Conservation (phyloP, 805 yeast species). For the Metschnikowia anglica region DNA sequence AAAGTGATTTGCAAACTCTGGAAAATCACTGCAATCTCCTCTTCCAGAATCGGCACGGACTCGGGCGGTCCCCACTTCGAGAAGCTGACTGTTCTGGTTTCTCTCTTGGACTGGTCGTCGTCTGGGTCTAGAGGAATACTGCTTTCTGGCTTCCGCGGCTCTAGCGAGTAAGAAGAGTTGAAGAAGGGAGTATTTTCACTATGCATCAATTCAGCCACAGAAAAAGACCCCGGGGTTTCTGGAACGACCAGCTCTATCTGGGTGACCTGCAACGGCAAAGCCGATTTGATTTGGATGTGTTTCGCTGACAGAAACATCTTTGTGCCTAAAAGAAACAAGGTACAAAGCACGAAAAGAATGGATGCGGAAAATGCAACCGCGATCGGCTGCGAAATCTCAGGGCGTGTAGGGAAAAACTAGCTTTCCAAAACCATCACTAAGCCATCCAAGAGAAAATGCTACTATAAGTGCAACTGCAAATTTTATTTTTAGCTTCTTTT, state of each 20-base stretch:
- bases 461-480: neutral
- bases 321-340: conserved; percentile 7
- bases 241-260: conserved; percentile 1
- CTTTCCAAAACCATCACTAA: neutral
- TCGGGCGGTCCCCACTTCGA: conserved; percentile 48
- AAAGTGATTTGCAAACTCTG: conserved; percentile 52
- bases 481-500: neutral
- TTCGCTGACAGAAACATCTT: conserved; percentile 12
- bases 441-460: neutral
- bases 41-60: conserved; percentile 48
- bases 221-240: conserved; percentile 10
- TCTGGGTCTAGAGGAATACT: conserved; percentile 1
- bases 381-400: conserved; percentile 7
- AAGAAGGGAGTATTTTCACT: conserved; percentile 12
- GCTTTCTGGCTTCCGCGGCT: conserved; percentile 1
- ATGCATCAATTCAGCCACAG: conserved; percentile 10
- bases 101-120: neutral
- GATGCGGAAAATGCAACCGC: conserved; percentile 12
- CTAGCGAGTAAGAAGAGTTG: conserved; percentile 5
- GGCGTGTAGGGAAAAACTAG: neutral
- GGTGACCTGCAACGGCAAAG: conserved; percentile 4
- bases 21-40: conserved; percentile 58
- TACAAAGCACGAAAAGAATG: conserved; percentile 4
- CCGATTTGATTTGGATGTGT: conserved; percentile 9
- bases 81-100: conserved; percentile 30